Base-by-base conservation (phyloP, 1,139 yeast species). In the Scheffersomyces segobiensis region DNA sequence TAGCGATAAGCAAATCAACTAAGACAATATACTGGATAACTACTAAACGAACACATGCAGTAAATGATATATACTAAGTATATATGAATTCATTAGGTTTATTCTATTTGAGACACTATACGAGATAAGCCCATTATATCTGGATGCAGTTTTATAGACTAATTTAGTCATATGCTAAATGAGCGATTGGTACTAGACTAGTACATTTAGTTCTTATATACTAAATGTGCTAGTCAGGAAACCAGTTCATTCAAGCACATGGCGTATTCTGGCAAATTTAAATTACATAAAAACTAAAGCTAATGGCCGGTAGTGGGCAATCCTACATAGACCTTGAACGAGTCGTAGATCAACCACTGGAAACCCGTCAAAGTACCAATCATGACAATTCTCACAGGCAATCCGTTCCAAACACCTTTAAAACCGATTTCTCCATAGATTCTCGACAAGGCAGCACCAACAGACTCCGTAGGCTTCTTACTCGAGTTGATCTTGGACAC, bases 311-410 rank as follows among this genome's bases (percentile, higher is more conserved):
- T 88, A 50, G 98, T 91, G 71, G 98, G 98, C 68, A 93, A 84
- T 14, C 98, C 98, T 61, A 91, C 86, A 67, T 85, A 85, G 39
- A 91, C 96, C 80, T 93, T 93, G 83, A 93, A 93, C 17, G 97
- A 89, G 76, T 93, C 98, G 78, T 93, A 93, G 63, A 93, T 84
- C 72, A 93, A 84, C 98, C 98, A 93, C 82, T 93, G 98, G 84
- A 90, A 86, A 63, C 97, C 97, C 52, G 98, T 93, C 76, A 93
- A 85, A 46, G 98, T 93, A 81, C 98, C 98, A 74, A 93, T 86
- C 98, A 93, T 93, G 62, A 92, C 86, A 67, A 93, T 93, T 85
- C 98, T 90, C 62, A 93, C 95, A 32, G 93, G 91, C 65, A 93
- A 85, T 57, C 98, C 98, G 72, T 91, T 91, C 98, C 98, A 93